Evolutionary conservation across 2,329 filamentous ascomycete genomes (phyloP), one percentile per base, ranked within the genome.

Genomic region (Fusarium hainanense): DNA sequence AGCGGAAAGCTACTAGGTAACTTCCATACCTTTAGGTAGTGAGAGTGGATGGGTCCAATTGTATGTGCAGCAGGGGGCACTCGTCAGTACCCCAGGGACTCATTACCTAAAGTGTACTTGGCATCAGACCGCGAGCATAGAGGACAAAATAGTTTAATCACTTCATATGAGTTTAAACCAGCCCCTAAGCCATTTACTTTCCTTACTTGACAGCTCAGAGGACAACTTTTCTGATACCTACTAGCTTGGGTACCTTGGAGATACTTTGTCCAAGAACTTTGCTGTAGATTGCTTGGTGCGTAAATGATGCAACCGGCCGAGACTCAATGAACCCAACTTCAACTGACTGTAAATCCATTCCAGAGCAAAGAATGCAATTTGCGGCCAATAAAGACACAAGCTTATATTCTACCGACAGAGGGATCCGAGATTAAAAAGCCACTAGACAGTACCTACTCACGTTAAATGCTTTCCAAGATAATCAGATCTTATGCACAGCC

Each of bases 301-400:
- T 30, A 55, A 65, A 59, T 63, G 67, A 70, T 71, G 68, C 54
- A 71, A 68, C 58, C 68, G 54, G 68, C 55, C 55, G 47, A 44
- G 58, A 61, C 68, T 70, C 63, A 44, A 57, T 63, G 48, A 68
- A 48, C 42, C n/a, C 20, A 30, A 44, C 20, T 52, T 46, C 27
- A 37, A 54, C 37, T 50, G 51, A 54, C 37, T 50, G 51, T 54
- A 47, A 65, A 64, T 55, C 42, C 63, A 65, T 70, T 70, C 67
- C 58, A 68, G 54, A 32, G 34, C 32, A 27, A 13, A 43, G 41
- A 27, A 51, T 20, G 21, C 18, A 42, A 27, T 28, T n/a, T 18
- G 16, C 16, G 21, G 18, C 16, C 16, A 18, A 27, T 27, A 44
- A 12, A 7, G 23, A 25, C 18, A 12, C 11, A 34, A 9, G 14